Base-by-base conservation (phyloP, 1,284 basidiomycete genomes). In the Cyathus pygmaeus region DNA sequence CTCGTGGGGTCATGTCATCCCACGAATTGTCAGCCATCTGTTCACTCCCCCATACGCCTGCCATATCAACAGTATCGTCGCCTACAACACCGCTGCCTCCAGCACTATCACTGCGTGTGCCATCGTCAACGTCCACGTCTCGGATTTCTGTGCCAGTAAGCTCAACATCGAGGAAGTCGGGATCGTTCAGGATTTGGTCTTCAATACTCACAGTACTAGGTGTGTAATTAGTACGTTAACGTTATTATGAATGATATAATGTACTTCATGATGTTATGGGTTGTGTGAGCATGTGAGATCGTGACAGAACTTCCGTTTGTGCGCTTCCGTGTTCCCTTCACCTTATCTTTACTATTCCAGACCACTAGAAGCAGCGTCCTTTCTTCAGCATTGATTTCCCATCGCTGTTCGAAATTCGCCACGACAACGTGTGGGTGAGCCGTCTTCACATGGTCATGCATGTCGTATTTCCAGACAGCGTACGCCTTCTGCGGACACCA, bases 391-490 rank as follows among this genome's bases (percentile, higher is more conserved):
- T 64, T 49, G 9, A 68, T 33, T 19, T 55, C 51, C 66, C 67
- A 69, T 15, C 15, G 9, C 9, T 36, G 33, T 15, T 9, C 33
- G 4, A 68, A 58, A 39, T 65, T 23, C 5, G 44, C 30, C 36
- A 65, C 62, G 24, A 64, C 60, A 4, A 46, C 39, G 13, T n/a
- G 6, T 2, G 55, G 50, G 55, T 75, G 73, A 15, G 62, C 55
- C 26, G 56, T 59, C n/a, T 59, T 17, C 47, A 75, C 65, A 52
- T 77, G 75, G 3, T 29, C 23, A 54, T 65, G 61, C 53, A 75
- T 36, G 51, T 70, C 71, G 59, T 76, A 77, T 23, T 59, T 65
- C 76, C 76, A 76, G n/a, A 77, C 58, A 3, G 71, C 67, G 4
- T 71, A 69, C 17, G 64, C 62, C 30, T 27, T 57, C 4, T 56